A percentile compares a stretch with the other conserved stretches of the same genome.
These are phyloP conservation scores for Diaporthe sp. DNA, from an alignment of 2,329 filamentous ascomycete species.

Conservation along the genomic window DNA sequence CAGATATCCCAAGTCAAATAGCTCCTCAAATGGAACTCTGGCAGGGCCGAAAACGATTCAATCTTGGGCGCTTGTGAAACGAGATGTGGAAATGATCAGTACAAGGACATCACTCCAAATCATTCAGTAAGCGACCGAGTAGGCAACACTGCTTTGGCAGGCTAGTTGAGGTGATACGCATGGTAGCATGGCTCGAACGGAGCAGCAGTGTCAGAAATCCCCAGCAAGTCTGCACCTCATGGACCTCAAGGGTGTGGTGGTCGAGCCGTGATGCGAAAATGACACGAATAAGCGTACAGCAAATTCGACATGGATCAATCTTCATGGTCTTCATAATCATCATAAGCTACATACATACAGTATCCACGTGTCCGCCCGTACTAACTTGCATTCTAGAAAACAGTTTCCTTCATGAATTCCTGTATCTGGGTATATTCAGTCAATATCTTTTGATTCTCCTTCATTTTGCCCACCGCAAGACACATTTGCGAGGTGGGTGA, in stretches of 20 bases:
- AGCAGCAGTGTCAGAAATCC: neutral
- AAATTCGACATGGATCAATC: neutral
- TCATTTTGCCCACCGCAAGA: neutral
- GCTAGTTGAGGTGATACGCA: neutral
- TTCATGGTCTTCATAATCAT: constrained; percentile 20
- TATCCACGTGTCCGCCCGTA: constrained; percentile 5
- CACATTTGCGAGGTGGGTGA: neutral
- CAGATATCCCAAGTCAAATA: neutral
- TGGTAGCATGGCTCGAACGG: neutral
- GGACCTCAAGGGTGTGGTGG: neutral
- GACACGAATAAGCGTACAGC: neutral
- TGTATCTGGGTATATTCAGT: constrained; percentile 29
- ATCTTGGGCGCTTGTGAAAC: neutral
- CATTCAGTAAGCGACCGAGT: neutral
- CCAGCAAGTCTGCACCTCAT: neutral
- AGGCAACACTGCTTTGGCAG: neutral
- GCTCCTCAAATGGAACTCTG: neutral
- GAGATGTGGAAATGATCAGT: neutral
- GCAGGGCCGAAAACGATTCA: neutral
- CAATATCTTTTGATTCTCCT: constrained; percentile 7
- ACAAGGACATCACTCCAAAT: neutral
- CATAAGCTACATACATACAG: constrained; percentile 24
- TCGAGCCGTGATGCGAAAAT: no score
- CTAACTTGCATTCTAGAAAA: constrained; percentile 23
- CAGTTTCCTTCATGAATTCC: neutral